A percentile compares a stretch with the other conserved stretches of the same genome.
Evolutionary conservation across 805 yeast species (phyloP).

Genomic region (Lipomyces yamadae): DNA sequence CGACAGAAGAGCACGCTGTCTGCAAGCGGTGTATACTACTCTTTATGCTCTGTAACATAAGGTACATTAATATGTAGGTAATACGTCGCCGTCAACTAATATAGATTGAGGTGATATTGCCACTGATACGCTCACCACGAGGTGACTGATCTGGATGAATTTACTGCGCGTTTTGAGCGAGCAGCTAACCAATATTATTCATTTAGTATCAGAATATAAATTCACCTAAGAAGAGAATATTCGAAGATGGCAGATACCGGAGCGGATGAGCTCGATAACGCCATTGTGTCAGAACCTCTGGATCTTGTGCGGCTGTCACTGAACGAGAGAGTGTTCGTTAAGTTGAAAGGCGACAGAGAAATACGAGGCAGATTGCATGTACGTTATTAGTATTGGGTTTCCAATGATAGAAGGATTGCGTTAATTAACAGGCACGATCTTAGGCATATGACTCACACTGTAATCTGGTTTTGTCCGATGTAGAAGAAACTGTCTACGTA

Average conservation of each 20-base stretch:
- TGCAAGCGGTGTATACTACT: neutral
- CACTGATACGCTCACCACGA: neutral
- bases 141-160: neutral
- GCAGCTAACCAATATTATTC: neutral
- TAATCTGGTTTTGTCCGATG: conserved; percentile 92
- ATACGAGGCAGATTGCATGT: conserved; percentile 86
- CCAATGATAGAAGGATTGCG: neutral
- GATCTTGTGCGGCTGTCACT: conserved; percentile 83
- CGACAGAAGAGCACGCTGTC: too few relatives aligned
- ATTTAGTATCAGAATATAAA: neutral
- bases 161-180: neutral
- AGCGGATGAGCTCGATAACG: conserved; percentile 27
- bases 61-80: neutral
- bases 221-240: neutral
- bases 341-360: conserved; percentile 92
- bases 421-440: neutral
- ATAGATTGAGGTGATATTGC: too few relatives aligned
- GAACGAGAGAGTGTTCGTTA: conserved; percentile 85
- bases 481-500: conserved; percentile 76
- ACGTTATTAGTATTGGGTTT: conserved; percentile 39
- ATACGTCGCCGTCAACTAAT: neutral
- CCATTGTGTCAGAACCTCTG: conserved; percentile 68
- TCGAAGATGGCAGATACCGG: conserved; percentile 24
- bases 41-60: neutral
- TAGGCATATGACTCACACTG: conserved; percentile 94